Base-by-base conservation (phyloP, 2,329 filamentous ascomycete species). In the Colletotrichum echinochloae region DNA sequence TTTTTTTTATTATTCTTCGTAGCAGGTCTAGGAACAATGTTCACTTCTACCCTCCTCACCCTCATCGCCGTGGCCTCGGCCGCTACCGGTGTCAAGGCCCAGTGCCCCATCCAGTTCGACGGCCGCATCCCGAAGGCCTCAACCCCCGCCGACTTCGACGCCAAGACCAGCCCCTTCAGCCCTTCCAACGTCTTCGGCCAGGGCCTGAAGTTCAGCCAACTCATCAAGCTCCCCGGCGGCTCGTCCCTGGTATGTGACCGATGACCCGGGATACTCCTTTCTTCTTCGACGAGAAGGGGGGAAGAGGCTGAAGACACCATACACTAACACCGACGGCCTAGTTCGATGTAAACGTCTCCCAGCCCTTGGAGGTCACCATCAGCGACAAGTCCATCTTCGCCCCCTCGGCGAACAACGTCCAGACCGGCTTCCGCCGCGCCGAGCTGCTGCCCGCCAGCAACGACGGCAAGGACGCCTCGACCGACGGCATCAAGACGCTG, bases 401-500 rank as follows among this genome's bases (percentile, higher is more conserved):
- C n/a, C 83, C 83, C 39, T 82, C 80, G 73, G 74, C 79, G 23
- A 76, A 82, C 74, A 84, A 85, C 74, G 77, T 83, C 59, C 89
- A 91, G 78, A 79, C 79, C 2, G 89, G 89, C 26, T 91, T 91
- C 81, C 84, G 89, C 49, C 87, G 89, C 72, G 87, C 86, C 1
- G 88, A 89, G 70, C 82, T 90, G 62, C 83, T 88, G 65, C 82
- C 85, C 14, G 78, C 82, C 73, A 80, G 84, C 80, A 84, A 86
- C 80, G 80, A 78, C 23, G 81, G 86, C 63, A 83, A 84, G 52
- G 88, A 89, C 62, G 73, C 79, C n/a, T 86, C 84, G 28, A 87
- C 84, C 46, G 77, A 77, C 33, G 88, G 88, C 35, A 78, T 89
- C 68, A 90, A 89, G 80, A 90, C 88, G 1, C 82, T 91, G 60